Conservation (phyloP, 805 yeast genomes). For the Metschnikowia picachoensis region DNA sequence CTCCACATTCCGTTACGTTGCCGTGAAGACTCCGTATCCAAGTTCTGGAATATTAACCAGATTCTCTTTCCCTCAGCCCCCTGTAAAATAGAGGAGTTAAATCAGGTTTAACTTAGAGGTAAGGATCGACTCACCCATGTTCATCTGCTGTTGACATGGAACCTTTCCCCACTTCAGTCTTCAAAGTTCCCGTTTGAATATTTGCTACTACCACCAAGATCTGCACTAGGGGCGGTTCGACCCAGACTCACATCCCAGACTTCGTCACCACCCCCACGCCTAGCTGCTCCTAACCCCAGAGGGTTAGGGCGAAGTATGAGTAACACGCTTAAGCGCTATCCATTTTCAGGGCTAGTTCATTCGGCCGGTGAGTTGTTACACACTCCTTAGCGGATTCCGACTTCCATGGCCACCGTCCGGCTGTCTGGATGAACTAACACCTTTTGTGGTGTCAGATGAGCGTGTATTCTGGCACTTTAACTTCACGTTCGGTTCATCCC, state of each 20-base stretch:
- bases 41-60: constrained; percentile 43
- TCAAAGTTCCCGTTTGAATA: constrained; percentile 1
- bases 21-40: constrained; percentile 24
- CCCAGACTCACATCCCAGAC: no score
- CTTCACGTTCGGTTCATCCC: no score
- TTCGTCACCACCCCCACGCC: no score
- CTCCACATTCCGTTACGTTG: constrained; percentile 42
- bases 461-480: no score
- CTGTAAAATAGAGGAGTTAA: constrained; percentile 33
- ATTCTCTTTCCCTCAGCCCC: constrained; percentile 38
- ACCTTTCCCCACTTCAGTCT: no score
- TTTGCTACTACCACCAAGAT: constrained; percentile 42
- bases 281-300: no score
- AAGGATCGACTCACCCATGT: constrained; percentile 43
- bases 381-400: no score
- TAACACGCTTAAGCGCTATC: constrained; percentile 35
- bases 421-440: no score
- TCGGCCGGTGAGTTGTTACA: constrained; percentile 48
- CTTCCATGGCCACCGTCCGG: no score
- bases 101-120: constrained; percentile 40
- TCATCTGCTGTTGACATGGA: constrained; percentile 38
- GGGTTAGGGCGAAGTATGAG: constrained; percentile 28
- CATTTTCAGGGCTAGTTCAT: constrained; percentile 44
- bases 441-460: no score
- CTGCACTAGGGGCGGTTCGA: constrained; percentile 28